Percentiles rank a stretch among this genome's conserved stretches.
Evolutionary conservation across 148 eudicot species (phyloP).

Genomic region (Bassia scoparia): DNA sequence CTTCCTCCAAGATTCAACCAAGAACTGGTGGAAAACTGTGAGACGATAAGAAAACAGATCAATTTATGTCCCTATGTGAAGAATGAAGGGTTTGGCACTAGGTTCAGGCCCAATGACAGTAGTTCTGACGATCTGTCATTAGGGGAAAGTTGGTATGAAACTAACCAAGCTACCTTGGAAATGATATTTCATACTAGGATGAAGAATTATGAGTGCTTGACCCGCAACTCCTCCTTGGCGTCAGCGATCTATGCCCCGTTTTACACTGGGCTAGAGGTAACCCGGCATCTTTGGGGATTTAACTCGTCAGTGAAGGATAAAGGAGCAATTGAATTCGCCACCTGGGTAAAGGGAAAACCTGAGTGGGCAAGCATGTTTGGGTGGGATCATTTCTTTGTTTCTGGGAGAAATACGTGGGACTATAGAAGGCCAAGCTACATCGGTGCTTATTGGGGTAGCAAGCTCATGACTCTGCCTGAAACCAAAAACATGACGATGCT

Average conservation of each 20-base stretch:
- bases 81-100: conserved; percentile 30
- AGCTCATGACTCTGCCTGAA: conserved; percentile 32
- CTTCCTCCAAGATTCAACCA: conserved; percentile 37
- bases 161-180: conserved; percentile 37
- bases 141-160: conserved; percentile 31
- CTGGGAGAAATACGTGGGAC: conserved; percentile 45
- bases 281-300: conserved; percentile 25
- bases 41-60: conserved; percentile 1
- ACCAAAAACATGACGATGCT: conserved; percentile 35
- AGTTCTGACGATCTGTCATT: too few species aligned
- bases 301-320: conserved; percentile 25
- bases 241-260: conserved; percentile 43
- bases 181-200: conserved; percentile 37
- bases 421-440: conserved; percentile 21
- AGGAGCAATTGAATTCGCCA: conserved; percentile 11
- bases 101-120: neutral
- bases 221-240: conserved; percentile 32
- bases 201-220: conserved; percentile 46
- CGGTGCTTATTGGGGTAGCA: conserved; percentile 31
- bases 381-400: conserved; percentile 36
- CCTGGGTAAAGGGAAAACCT: conserved; percentile 33
- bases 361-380: conserved; percentile 38
- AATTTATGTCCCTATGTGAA: conserved; percentile 28
- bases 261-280: conserved; percentile 38
- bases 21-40: conserved; percentile 29